Base-by-base conservation (phyloP, 164 flowering plant species). In the Annona squamosa region DNA sequence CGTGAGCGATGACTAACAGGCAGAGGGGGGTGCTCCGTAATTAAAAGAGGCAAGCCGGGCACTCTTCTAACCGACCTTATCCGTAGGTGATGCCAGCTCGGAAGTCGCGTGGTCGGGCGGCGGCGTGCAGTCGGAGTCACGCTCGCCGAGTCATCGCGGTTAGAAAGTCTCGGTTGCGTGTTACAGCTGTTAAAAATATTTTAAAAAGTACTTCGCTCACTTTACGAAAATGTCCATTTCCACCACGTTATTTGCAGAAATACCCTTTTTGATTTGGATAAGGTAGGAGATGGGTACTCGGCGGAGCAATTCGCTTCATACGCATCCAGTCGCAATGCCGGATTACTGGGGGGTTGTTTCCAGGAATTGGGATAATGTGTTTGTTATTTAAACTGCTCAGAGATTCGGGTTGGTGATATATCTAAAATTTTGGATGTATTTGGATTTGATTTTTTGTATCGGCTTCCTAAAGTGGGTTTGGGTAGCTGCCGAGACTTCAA, bases 61-160 rank as follows among this genome's bases (percentile, higher is more conserved):
- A 13, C 16, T 19, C 17, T 46, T 26, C 6, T 2, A 3, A 63
- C 37, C 10, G 70, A 63, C 70, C 75, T 72, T 70, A 70, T 77
- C 79, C 76, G 5, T 16, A 26, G 42, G 45, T 41, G 52, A n/a
- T 73, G 73, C 76, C 78, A 73, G 71, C 75, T 69, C 57, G 77
- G 63, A 68, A 42, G 59, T 65, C 62, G 71, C 64, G 73, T 46
- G 70, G 77, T 72, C 64, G 81, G 73, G 73, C 52, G 72, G 76
- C 68, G 71, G 73, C 81, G 76, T 73, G 78, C 78, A 44, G 76
- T 72, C 74, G 59, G 42, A 43, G 68, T 74, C 74, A 74, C 69
- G 77, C 74, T 44, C 56, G 65, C 73, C 74, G 67, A 74, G 57
- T 71, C 77, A 63, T 67, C 73, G 63, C 43, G 70, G 65, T 41